These are phyloP conservation scores for Fusarium caatingaense DNA, from an alignment of 2,329 filamentous ascomycete genomes.

Conservation along the genomic window DNA sequence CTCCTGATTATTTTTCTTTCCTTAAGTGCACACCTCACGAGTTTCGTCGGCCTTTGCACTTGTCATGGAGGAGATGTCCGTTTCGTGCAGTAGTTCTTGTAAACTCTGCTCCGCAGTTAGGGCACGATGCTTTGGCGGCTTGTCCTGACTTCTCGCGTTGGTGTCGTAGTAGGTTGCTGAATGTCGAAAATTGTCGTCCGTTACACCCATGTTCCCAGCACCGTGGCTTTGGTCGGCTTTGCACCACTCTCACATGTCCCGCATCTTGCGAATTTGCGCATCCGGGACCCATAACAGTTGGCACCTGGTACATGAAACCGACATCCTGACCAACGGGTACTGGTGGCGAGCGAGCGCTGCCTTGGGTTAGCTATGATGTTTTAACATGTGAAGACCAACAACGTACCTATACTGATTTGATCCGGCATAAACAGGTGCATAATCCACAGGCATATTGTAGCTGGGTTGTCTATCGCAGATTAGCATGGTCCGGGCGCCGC, in stretches of 20 bases:
- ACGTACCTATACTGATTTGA: conserved; percentile 56
- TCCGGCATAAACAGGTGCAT: conserved; percentile 53
- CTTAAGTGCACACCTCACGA: conserved; percentile 31
- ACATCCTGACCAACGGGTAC: conserved; percentile 54
- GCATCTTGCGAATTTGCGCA: conserved; percentile 52
- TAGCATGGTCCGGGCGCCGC: conserved; percentile 48
- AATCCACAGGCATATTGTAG: conserved; percentile 60
- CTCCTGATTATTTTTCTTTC: conserved; percentile 12
- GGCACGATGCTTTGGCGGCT: conserved; percentile 87
- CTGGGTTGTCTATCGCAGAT: conserved; percentile 46
- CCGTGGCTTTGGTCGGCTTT: conserved; percentile 88
- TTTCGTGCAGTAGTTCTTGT: conserved; percentile 90
- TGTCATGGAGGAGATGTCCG: conserved; percentile 86
- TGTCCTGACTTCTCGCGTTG: conserved; percentile 95
- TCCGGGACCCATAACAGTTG: conserved; percentile 53
- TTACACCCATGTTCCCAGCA: conserved; percentile 99
- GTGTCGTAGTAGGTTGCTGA: conserved; percentile 92
- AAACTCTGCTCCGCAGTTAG: conserved; percentile 92
- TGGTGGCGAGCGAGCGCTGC: conserved; percentile 54
- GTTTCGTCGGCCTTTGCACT: conserved; percentile 78
- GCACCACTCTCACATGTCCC: conserved; percentile 74
- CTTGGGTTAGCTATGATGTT: conserved; percentile 33
- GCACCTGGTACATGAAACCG: conserved; percentile 58
- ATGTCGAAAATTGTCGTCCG: conserved; percentile 93
- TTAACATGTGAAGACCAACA: conserved; percentile 7